Conservation (phyloP, 495 filamentous ascomycete species). For the Amorphotheca resinae region DNA sequence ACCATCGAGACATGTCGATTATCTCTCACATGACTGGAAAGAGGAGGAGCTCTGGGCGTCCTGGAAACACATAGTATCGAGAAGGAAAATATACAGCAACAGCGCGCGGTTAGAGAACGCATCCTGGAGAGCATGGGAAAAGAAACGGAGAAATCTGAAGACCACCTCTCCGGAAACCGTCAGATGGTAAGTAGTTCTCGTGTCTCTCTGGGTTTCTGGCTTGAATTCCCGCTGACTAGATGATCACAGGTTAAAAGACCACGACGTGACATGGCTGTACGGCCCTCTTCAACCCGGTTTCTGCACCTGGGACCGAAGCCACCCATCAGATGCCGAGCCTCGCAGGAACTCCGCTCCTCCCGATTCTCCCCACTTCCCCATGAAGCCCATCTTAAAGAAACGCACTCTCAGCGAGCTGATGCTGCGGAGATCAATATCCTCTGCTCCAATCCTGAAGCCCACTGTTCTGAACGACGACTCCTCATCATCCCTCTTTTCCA, state of each 20-base stretch:
- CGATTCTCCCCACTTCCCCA: constrained; percentile 56
- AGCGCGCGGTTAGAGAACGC: constrained; percentile 83
- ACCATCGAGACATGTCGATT: constrained; percentile 89
- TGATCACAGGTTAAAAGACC: constrained; percentile 77
- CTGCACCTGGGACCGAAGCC: too few species aligned
- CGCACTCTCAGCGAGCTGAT: constrained; percentile 92
- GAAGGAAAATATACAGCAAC: constrained; percentile 66
- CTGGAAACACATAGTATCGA: constrained; percentile 82
- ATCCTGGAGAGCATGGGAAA: constrained; percentile 97
- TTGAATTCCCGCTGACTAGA: constrained; percentile 4
- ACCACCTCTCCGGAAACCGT: constrained; percentile 42
- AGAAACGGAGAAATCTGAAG: constrained; percentile 68
- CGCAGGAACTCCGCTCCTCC: too few species aligned
- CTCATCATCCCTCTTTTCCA: constrained; percentile 25
- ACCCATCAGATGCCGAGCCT: too few species aligned
- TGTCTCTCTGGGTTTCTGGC: neutral
- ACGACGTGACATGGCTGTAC: constrained; percentile 96
- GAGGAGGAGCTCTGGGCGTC: constrained; percentile 98
- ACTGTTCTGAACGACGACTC: neutral
- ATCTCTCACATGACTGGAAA: constrained; percentile 87
- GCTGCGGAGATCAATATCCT: constrained; percentile 79
- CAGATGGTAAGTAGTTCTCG: constrained; percentile 23
- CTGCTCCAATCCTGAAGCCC: constrained; percentile 72
- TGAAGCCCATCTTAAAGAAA: constrained; percentile 95
- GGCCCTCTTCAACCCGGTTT: constrained; percentile 70